Base-by-base conservation (phyloP, 2,329 filamentous ascomycete species). In the Byssoonygena ceratinophila region DNA sequence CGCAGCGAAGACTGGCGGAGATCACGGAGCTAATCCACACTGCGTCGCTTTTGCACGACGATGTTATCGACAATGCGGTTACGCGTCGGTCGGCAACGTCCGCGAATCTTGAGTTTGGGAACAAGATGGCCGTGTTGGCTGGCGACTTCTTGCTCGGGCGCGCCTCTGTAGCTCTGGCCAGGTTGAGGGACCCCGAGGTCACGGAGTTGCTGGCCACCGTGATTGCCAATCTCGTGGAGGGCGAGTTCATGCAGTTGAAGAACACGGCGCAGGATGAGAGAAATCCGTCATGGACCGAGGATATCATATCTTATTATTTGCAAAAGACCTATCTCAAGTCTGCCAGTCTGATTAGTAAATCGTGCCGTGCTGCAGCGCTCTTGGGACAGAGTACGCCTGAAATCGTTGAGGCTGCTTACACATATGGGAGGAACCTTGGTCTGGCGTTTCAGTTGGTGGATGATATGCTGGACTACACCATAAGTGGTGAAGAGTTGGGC, bases 171-270 rank as follows among this genome's bases (percentile, higher is more conserved):
- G 91, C 91, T 4, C 78, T 98, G 39, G 92, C 92, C 12, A 82
- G 92, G 39, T 74, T 98, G 54, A 81, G 91, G 29, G 88, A 98
- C 64, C 85, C 90, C 40, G 92, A 98, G 70, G 92, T 98, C 2
- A 88, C 89, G 7, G 92, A 98, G 72, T 78, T 98, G 6, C 75
- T 98, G 27, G 89, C 92, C 3, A 97, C 91, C 0, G 92, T 97
- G 39, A 97, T 98, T 60, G 91, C 92, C 41, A 98, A 98, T 67
- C 76, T 98, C 23, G 90, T 98, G 18, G 92, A 98, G 72, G 92
- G 92, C 64, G 92, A 98, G 71, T 97, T 98, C 74, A 98, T 98
- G 92, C 92, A 98, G 74, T 76, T 98, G 61, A 94, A 95, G 74
- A 98, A 98, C 70, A 97, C 92, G 1, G 87, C 86, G 43, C 77